Evolutionary conservation across 2,329 filamentous ascomycete species (phyloP).

Genomic region (Penicillium sp.): DNA sequence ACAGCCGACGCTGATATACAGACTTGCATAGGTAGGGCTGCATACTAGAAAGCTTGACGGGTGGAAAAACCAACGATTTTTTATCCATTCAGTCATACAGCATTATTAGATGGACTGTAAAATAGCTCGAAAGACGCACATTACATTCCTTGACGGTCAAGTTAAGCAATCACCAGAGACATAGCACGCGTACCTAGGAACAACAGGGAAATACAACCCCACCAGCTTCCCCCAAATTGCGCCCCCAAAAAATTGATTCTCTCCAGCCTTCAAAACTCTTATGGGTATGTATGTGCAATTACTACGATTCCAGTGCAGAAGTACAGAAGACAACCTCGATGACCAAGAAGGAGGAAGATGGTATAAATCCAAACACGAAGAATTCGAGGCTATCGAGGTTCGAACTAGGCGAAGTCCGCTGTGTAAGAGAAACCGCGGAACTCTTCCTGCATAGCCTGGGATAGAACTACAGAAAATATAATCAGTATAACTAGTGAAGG

Average conservation of each 20-base stretch:
- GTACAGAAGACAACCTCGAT: conserved; percentile 25
- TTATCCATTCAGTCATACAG: conserved; percentile 16
- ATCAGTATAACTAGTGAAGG: conserved; percentile 24
- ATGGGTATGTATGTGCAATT: conserved; percentile 33
- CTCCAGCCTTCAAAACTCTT: conserved; percentile 32
- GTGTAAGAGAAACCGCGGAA: conserved; percentile 99
- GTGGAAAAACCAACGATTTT: not conserved
- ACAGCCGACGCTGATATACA: not conserved
- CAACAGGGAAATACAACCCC: conserved; percentile 20
- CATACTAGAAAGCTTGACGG: not conserved
- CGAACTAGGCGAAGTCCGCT: conserved; percentile 76
- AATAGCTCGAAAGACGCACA: conserved; percentile 12
- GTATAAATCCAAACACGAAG: conserved; percentile 24
- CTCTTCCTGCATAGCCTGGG: conserved; percentile 98
- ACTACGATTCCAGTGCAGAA: conserved; percentile 30
- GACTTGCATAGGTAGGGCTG: not conserved
- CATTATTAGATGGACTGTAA: conserved; percentile 15
- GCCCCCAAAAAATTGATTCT: conserved; percentile 22
- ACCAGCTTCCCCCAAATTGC: conserved; percentile 25
- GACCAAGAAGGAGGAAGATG: conserved; percentile 26
- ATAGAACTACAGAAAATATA: conserved; percentile 69
- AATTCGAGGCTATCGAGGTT: conserved; percentile 3
- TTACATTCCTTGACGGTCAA: conserved; percentile 24
- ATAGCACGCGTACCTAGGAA: conserved; percentile 16
- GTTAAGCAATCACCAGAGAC: conserved; percentile 11